phyloP scores from a whole-genome alignment of 768 basidiomycete species.

The Calocybe cyanea region DNA sequence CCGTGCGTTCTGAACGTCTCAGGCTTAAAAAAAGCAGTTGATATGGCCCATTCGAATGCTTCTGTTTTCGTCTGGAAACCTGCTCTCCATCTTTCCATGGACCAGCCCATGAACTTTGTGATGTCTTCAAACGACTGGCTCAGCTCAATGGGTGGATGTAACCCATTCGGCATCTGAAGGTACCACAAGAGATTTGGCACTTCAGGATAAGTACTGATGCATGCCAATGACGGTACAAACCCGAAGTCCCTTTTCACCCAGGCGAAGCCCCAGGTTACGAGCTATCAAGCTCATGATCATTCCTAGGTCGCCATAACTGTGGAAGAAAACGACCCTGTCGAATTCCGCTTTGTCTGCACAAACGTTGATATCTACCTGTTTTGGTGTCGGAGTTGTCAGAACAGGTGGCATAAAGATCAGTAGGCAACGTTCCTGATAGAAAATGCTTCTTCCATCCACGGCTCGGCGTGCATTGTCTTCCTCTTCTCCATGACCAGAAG shows the following conservation, averaged over 20 bases:
- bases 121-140: slow-evolving; percentile 47
- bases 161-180: slow-evolving; percentile 33
- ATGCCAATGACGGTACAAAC: slow-evolving; percentile 20
- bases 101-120: slow-evolving; percentile 53
- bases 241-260: slow-evolving; percentile 57
- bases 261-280: slow-evolving; percentile 44
- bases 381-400: background rate
- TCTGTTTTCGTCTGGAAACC: slow-evolving; percentile 55
- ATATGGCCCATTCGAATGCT: slow-evolving; percentile 55
- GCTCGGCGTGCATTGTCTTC: slow-evolving; percentile 24
- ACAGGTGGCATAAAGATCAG: background rate
- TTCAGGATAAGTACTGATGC: background rate
- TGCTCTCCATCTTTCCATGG: slow-evolving; percentile 42
- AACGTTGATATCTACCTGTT: slow-evolving; percentile 61
- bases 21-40: slow-evolving; percentile 51
- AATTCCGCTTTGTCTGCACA: slow-evolving; percentile 48
- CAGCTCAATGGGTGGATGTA: slow-evolving; percentile 46
- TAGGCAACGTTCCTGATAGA: slow-evolving; percentile 33
- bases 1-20: slow-evolving; percentile 31
- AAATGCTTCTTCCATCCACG: slow-evolving; percentile 29
- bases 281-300: slow-evolving; percentile 63
- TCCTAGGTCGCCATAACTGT: slow-evolving; percentile 68
- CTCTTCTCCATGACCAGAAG: slow-evolving; percentile 22
- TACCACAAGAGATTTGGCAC: background rate
- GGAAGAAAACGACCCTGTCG: slow-evolving; percentile 50